Evolutionary conservation across 352 stramenopile genomes (phyloP), one percentile per base, ranked within the genome.

Genomic region (Phytophthora fragariae): DNA sequence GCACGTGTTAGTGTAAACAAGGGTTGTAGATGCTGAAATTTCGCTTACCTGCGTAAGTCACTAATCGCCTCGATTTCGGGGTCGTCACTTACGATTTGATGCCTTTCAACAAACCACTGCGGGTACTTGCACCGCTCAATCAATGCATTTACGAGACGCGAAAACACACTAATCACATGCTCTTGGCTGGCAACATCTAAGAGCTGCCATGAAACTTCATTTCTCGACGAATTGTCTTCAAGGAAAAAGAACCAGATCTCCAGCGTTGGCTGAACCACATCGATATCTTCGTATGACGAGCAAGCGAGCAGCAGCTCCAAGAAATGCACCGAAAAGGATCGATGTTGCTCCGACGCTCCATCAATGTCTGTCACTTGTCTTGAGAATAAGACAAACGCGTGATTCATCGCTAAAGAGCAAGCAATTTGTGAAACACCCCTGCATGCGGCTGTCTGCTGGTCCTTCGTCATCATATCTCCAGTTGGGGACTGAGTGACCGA

Each of bases 211-310:
- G 84, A 82, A 12, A 76, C 65, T 15, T 84, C 83, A 44, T 80
- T 80, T 56, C 88, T 75, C 3, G 54, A 64, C 4, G 76, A 66
- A 53, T 72, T 80, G n/a, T 82, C 75, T 60, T 96, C 89, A 10
- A 96, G 77, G n/a, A 96, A 83, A 57, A 94, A 94, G 75, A 93
- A 96, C 89, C 89, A 96, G 33, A 96, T 92, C 70, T 96, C 89
- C 33, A 96, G 77, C 31, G 88, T 96, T 14, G 85, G 84, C 47
- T 94, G 81, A 10, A 82, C 79, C 9, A 92, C 83, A 33, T 88
- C 74, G 10, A 79, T 59, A 35, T 93, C 78, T 14, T 75, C 49
- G 47, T 85, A 88, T 19, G 82, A 83, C 8, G 88, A 91, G 59
- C 88, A 95, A 15, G 72, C 64, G 24, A 96, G 60, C 37, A 94